Evolutionary conservation across 495 filamentous ascomycete species (phyloP).

Genomic region (Talaromyces stipitatus): DNA sequence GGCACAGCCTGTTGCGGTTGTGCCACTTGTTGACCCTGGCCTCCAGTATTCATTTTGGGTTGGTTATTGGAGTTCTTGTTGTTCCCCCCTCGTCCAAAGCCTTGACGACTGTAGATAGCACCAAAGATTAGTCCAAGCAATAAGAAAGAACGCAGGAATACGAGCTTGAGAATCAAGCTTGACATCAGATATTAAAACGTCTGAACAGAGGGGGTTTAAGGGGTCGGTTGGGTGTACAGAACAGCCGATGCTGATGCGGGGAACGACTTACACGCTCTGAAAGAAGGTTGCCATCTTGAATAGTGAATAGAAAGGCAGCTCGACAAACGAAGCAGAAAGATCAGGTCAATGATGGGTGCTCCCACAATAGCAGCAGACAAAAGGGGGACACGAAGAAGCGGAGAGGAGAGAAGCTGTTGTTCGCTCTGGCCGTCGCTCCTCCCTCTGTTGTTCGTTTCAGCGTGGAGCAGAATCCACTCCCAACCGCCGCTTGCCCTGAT

Average conservation of each 20-base stretch:
- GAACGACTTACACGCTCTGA: slow-evolving; percentile 52
- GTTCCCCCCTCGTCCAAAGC: slow-evolving; percentile 44
- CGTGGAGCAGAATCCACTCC: slow-evolving; percentile 4
- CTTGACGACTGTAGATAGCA: slow-evolving; percentile 37
- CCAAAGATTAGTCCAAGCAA: slow-evolving; percentile 27
- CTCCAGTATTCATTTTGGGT: slow-evolving; percentile 37
- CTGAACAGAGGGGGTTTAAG: background rate
- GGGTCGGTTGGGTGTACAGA: background rate
- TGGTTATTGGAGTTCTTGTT: slow-evolving; percentile 45
- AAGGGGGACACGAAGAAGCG: background rate
- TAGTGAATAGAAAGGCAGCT: background rate
- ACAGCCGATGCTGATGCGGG: background rate
- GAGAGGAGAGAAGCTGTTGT: background rate
- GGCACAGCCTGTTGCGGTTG: slow-evolving; percentile 30
- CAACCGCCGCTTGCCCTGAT: background rate
- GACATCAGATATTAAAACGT: background rate
- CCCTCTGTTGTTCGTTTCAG: slow-evolving; percentile 5
- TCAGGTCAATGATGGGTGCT: background rate
- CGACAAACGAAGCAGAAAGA: background rate
- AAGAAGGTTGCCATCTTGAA: slow-evolving; percentile 66
- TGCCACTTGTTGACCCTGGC: slow-evolving; percentile 41
- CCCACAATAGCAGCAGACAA: background rate
- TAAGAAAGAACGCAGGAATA: slow-evolving; percentile 24
- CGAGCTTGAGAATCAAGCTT: slow-evolving; percentile 8
- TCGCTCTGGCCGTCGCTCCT: background rate